Base-by-base conservation (phyloP, 2,329 filamentous ascomycete species). In the Hawksworthiomyces lignivorus region DNA sequence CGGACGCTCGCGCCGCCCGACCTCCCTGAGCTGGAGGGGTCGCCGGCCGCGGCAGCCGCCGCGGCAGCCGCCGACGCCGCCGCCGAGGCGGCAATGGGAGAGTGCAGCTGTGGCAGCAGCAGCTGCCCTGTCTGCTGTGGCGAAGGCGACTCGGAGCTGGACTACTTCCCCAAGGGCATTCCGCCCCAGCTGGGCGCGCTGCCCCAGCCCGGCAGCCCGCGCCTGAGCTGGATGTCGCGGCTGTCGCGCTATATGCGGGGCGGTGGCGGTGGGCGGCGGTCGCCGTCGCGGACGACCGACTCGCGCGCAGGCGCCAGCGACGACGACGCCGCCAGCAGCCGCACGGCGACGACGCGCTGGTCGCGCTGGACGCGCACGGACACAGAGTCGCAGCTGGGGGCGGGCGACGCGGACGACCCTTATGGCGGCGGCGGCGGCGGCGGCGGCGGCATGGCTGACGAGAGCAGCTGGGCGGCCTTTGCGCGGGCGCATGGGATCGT, bases 201-300 rank as follows among this genome's bases (percentile, higher is more conserved):
- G n/a, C n/a, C n/a, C n/a, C n/a, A n/a, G n/a, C n/a, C n/a, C 17
- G 33, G 32, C 9, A 27, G 35, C 12, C 19, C 35, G 20, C 44
- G 44, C 1, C 26, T 32, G 33, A 52, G 50, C 39, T 52, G 50
- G 50, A 45, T 52, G 45, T 48, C 50, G 7, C 44, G 45, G 2
- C 38, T 52, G 12, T 48, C 47, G 7, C 42, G 48, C 14, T 35
- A 34, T 34, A 38, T 50, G 48, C 43, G 44, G 2, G 26, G 32
- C 6, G 26, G n/a, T n/a, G 26, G 32, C 6, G 24, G 24, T 8
- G 24, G 12, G 24, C 8, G 18, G 5, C 18, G 41, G 36, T 31
- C 27, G 34, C 43, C 20, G 22, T 36, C 35, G 11, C 20, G 18
- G 35, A n/a, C 14, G 30, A 24, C 10, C 43, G 24, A n/a, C 26